Evolutionary conservation across 257 asterid genomes (phyloP).

Genomic region (Eustoma russellianum): DNA sequence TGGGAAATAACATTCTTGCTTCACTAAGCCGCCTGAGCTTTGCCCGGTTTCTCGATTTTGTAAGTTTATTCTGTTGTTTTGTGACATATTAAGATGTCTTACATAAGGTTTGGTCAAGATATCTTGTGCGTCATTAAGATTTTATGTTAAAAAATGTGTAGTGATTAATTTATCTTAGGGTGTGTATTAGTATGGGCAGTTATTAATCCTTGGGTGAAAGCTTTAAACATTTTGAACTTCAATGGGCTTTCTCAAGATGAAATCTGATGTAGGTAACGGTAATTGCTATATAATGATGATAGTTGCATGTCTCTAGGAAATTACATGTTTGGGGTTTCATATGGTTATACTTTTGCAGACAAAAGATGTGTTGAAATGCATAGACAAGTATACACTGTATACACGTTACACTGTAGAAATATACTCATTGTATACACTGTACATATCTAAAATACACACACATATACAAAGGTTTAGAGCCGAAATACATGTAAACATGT

Average conservation of each 20-base stretch:
- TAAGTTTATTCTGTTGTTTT: constrained; percentile 33
- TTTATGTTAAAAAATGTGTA: neutral
- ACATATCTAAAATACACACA: too few relatives aligned
- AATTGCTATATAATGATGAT: neutral
- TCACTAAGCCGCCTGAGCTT: constrained; percentile 54
- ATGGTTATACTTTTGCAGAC: constrained; percentile 36
- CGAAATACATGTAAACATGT: too few relatives aligned
- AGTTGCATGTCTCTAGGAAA: neutral
- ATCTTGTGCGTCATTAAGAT: neutral
- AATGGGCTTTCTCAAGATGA: too few relatives aligned
- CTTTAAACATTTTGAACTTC: neutral
- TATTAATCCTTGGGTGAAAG: neutral
- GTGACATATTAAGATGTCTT: neutral
- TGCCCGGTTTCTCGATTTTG: constrained; percentile 74
- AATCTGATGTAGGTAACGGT: too few relatives aligned
- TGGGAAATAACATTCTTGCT: constrained; percentile 40
- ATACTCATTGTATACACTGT: too few relatives aligned
- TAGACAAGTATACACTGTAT: too few relatives aligned
- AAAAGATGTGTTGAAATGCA: too few relatives aligned
- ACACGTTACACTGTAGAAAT: too few relatives aligned
- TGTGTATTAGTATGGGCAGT: too few relatives aligned
- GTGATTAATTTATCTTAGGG: neutral
- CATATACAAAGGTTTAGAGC: too few relatives aligned
- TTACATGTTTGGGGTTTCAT: too few relatives aligned
- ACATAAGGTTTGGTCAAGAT: neutral